These are phyloP conservation scores for Fusarium sp. DNA, from an alignment of 2,329 filamentous ascomycete genomes.

Conservation along the genomic window DNA sequence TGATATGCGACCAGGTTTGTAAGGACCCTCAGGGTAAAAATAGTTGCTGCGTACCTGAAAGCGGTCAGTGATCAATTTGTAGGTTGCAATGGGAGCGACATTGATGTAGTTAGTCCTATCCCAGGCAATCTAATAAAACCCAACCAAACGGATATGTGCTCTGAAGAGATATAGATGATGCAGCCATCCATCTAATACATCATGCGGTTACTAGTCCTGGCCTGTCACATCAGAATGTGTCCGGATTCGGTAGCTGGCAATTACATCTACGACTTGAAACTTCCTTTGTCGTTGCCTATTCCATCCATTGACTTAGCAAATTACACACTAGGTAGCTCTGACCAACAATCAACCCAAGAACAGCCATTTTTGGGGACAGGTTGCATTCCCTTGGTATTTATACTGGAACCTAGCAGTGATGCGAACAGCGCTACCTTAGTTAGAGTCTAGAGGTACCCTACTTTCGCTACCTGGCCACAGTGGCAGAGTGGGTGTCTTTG, in stretches of 20 bases:
- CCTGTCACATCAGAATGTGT: slow-evolving; percentile 14
- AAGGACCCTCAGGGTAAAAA: not conserved
- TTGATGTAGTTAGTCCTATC: not conserved
- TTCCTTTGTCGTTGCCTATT: slow-evolving; percentile 37
- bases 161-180: slow-evolving; percentile 6
- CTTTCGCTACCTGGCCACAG: slow-evolving; percentile 29
- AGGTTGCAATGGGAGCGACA: not conserved
- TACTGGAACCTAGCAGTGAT: slow-evolving; percentile 31
- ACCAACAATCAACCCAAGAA: slow-evolving; percentile 29
- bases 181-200: slow-evolving; percentile 12
- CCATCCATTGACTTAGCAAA: slow-evolving; percentile 3
- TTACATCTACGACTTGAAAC: slow-evolving; percentile 14
- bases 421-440: slow-evolving; percentile 15
- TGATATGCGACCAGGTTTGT: slow-evolving; percentile 17
- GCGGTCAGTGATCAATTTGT: slow-evolving; percentile 17
- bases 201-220: slow-evolving; percentile 13
- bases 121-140: not conserved
- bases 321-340: slow-evolving; percentile 11
- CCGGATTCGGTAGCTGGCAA: slow-evolving; percentile 30
- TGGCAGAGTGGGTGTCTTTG: slow-evolving; percentile 23
- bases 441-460: not conserved
- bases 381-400: slow-evolving; percentile 43
- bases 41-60: slow-evolving; percentile 5
- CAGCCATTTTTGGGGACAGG: slow-evolving; percentile 42
- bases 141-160: not conserved